Percentiles rank a stretch among this genome's conserved stretches.
Evolutionary conservation across 495 filamentous ascomycete genomes (phyloP).

Genomic region (Xylaria intraflava): DNA sequence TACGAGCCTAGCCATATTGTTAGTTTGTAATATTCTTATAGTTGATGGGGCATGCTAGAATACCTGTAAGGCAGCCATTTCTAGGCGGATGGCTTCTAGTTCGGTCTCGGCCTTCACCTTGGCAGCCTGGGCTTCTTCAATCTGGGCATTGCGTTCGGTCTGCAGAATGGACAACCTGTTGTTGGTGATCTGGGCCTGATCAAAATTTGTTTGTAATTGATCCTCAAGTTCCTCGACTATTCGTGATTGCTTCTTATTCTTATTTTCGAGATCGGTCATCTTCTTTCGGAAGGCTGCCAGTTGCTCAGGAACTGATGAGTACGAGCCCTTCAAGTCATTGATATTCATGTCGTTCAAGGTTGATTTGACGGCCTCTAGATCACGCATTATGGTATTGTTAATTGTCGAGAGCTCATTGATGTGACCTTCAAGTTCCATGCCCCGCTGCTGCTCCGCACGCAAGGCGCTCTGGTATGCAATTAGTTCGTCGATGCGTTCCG

Average conservation of each 20-base stretch:
- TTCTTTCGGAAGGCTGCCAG: slow-evolving; percentile 67
- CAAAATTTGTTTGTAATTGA: slow-evolving; percentile 89
- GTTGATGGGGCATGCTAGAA: neutral
- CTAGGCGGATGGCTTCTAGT: slow-evolving; percentile 55
- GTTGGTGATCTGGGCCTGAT: slow-evolving; percentile 80
- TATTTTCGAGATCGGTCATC: slow-evolving; percentile 56
- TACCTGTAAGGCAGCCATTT: slow-evolving; percentile 63
- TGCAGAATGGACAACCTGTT: slow-evolving; percentile 67
- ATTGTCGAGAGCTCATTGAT: slow-evolving; percentile 45
- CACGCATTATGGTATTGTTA: slow-evolving; percentile 50
- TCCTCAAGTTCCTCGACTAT: slow-evolving; percentile 95
- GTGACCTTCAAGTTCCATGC: slow-evolving; percentile 41
- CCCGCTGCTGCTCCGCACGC: slow-evolving; percentile 51
- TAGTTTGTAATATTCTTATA: slow-evolving; percentile 13
- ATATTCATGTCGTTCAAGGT: slow-evolving; percentile 38
- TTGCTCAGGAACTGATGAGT: slow-evolving; percentile 58
- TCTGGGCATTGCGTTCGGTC: slow-evolving; percentile 56
- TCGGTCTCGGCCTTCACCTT: slow-evolving; percentile 46
- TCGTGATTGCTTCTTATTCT: slow-evolving; percentile 75
- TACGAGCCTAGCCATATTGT: slow-evolving; percentile 42
- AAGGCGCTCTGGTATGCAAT: slow-evolving; percentile 42
- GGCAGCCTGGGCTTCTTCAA: slow-evolving; percentile 51
- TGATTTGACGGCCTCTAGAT: slow-evolving; percentile 45
- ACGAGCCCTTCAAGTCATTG: slow-evolving; percentile 41
- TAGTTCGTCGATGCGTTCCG: slow-evolving; percentile 47